Conservation (phyloP, 2,329 filamentous ascomycete species). For the Magnaporthiopsis rhizophila region DNA sequence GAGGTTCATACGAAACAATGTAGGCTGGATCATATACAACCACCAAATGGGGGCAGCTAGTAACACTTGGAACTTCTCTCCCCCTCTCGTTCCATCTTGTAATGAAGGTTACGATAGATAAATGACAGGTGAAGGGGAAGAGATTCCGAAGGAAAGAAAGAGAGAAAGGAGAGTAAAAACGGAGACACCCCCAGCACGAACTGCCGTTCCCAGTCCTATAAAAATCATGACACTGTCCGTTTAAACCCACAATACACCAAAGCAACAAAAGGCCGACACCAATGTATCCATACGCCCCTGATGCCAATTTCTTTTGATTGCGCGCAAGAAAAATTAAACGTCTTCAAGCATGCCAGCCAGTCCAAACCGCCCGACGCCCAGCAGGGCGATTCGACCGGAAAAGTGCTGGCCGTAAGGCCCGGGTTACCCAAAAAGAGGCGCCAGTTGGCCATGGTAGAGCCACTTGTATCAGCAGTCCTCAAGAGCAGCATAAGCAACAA, state of each 20-base stretch:
- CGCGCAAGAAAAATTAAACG: not conserved
- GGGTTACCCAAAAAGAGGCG: no score
- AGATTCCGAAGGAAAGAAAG: not conserved
- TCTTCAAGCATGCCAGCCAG: not conserved
- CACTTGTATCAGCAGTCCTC: constrained; percentile 21
- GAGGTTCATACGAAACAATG: not conserved
- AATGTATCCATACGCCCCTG: not conserved
- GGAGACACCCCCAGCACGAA: not conserved
- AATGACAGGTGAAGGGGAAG: not conserved
- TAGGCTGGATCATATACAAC: not conserved
- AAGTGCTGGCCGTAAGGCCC: not conserved
- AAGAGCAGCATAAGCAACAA: constrained; percentile 55
- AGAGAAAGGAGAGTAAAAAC: not conserved
- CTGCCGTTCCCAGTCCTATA: not conserved
- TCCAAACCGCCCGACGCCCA: no score
- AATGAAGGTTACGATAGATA: not conserved
- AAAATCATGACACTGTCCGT: not conserved
- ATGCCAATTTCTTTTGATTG: not conserved
- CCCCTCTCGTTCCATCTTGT: not conserved
- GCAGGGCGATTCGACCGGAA: no score
- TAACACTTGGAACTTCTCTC: not conserved
- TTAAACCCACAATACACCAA: not conserved
- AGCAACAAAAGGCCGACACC: not conserved
- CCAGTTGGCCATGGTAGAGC: no score
- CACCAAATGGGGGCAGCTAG: not conserved